Evolutionary conservation across 106 monocot genomes (phyloP).

Genomic region (Allium sativum): DNA sequence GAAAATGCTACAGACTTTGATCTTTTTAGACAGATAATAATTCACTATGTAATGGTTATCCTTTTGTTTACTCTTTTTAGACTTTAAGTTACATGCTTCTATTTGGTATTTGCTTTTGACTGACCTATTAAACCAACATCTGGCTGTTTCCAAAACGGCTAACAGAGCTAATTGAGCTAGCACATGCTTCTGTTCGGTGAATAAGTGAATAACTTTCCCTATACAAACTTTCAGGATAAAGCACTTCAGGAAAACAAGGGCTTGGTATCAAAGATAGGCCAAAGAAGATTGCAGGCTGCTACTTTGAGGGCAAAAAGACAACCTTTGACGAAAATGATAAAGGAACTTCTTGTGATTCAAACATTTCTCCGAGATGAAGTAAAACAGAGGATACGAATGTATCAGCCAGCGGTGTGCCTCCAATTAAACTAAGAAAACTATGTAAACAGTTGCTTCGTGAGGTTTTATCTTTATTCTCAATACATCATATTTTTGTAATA

Average conservation of each 20-base stretch:
- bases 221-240: conserved; percentile 50
- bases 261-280: conserved; percentile 80
- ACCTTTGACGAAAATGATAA: conserved; percentile 43
- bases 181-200: too few species aligned
- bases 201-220: too few species aligned
- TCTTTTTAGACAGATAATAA: too few species aligned
- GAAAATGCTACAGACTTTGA: too few species aligned
- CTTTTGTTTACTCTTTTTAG: too few species aligned
- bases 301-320: conserved; percentile 71
- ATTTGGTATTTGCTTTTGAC: too few species aligned
- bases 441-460: conserved; percentile 71
- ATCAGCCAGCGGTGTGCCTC: conserved; percentile 14
- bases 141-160: too few species aligned
- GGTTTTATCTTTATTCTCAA: conserved; percentile 22
- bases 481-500: neutral
- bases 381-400: conserved; percentile 19
- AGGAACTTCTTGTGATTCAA: conserved; percentile 37
- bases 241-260: conserved; percentile 94
- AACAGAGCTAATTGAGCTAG: too few species aligned
- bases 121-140: too few species aligned
- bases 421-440: conserved; percentile 63
- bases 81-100: too few species aligned
- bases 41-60: too few species aligned
- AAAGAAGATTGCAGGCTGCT: conserved; percentile 74
- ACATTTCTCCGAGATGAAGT: conserved; percentile 24